Evolutionary conservation across 768 basidiomycete genomes (phyloP).

Genomic region (Cubamyces lactineus): DNA sequence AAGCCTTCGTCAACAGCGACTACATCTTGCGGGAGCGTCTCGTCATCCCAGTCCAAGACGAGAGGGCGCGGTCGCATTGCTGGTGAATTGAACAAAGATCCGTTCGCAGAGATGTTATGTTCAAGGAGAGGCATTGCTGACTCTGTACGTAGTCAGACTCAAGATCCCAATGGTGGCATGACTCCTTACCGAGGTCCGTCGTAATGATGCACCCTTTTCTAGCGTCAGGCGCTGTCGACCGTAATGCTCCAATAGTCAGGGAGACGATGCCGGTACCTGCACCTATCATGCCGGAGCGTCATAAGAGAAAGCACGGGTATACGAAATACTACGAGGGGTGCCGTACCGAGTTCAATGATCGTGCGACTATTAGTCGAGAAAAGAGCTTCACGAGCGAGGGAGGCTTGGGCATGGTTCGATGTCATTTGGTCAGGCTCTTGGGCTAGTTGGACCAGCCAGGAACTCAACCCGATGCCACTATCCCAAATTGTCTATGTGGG

Average conservation of each 20-base stretch:
- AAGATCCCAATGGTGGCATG: not conserved
- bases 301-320: not conserved
- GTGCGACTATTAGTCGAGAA: constrained; percentile 44
- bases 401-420: constrained; percentile 1
- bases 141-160: constrained; percentile 43
- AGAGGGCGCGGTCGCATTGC: constrained; percentile 34
- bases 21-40: constrained; percentile 51
- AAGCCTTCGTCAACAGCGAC: constrained; percentile 42
- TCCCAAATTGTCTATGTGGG: constrained; percentile 90
- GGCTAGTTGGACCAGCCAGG: constrained; percentile 64
- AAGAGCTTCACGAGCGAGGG: constrained; percentile 37
- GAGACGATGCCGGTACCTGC: constrained; percentile 87
- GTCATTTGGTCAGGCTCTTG: constrained; percentile 19
- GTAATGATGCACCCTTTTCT: constrained; percentile 44
- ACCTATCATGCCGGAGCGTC: constrained; percentile 46
- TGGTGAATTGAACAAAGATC: constrained; percentile 37
- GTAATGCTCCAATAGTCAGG: constrained; percentile 61
- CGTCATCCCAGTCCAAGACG: constrained; percentile 79
- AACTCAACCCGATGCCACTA: constrained; percentile 83
- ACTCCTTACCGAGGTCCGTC: constrained; percentile 73
- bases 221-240: constrained; percentile 39
- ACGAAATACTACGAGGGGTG: not conserved
- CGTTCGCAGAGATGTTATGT: constrained; percentile 63
- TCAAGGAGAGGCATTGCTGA: constrained; percentile 81
- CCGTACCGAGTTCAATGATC: constrained; percentile 74